These are phyloP conservation scores for Fragilaria crotonensis DNA, from an alignment of 108 stramenopile species.

Conservation along the genomic window DNA sequence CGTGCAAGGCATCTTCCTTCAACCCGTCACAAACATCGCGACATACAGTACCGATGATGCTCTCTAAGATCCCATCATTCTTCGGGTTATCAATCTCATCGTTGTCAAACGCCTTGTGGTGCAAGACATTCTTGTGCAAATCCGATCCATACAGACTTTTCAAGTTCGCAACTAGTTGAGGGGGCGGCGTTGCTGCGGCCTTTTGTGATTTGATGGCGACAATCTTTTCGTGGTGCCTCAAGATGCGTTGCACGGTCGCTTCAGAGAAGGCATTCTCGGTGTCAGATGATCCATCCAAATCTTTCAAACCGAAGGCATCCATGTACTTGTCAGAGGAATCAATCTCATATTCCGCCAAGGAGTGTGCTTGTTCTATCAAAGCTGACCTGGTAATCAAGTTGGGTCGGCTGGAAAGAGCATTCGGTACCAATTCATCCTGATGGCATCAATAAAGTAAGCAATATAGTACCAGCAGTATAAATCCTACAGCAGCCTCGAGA, in stretches of 20 bases:
- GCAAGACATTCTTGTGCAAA: slow-evolving; percentile 19
- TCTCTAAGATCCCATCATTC: slow-evolving; percentile 2
- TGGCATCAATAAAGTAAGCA: neutral
- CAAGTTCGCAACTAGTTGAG: slow-evolving; percentile 46
- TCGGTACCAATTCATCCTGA: slow-evolving; percentile 54
- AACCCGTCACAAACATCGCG: neutral
- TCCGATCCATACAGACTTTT: slow-evolving; percentile 32
- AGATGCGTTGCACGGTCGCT: slow-evolving; percentile 20
- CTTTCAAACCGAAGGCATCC: slow-evolving; percentile 14
- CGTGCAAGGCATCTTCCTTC: slow-evolving; percentile 3
- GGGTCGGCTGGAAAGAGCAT: slow-evolving; percentile 39
- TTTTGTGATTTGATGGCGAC: slow-evolving; percentile 11
- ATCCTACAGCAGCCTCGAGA: neutral
- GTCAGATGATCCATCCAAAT: neutral
- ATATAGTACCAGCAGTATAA: slow-evolving; percentile 1
- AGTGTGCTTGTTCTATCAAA: slow-evolving; percentile 53
- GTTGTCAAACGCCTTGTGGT: slow-evolving; percentile 30
- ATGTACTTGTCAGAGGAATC: slow-evolving; percentile 27
- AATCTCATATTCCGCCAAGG: slow-evolving; percentile 47
- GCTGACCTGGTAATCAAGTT: slow-evolving; percentile 57
- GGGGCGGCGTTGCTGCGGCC: slow-evolving; percentile 25
- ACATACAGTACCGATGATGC: neutral
- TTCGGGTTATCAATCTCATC: slow-evolving; percentile 18
- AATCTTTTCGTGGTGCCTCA: slow-evolving; percentile 63
- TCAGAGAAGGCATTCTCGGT: neutral